Evolutionary conservation across 129 eudicot species (phyloP), one percentile per base, ranked within the genome.

Genomic region (Deinandra increscens): DNA sequence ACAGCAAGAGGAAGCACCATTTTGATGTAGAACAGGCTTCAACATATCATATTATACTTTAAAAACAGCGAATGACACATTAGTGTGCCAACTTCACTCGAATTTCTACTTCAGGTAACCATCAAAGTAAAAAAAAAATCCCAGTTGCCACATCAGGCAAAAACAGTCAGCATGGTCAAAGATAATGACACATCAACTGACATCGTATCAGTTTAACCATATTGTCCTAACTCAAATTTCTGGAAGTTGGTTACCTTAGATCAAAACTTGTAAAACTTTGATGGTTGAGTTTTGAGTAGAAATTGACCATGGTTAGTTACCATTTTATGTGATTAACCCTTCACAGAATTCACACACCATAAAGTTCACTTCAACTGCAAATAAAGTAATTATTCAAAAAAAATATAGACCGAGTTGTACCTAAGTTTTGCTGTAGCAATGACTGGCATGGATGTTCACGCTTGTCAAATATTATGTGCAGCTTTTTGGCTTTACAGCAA

Each of bases 381-480:
- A 60, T 53, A 36, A 33, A 54, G 70, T 60, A 61, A 39, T 38
- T 36, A 29, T 33, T 13, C 15, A 13, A 23, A 9, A 9, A 9
- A 7, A 38, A 13, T 2, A 22, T 45, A 74, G 49, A 41, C 45
- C 31, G 15, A 31, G 56, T 5, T 42, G 60, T 89, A 93, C 98
- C 98, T 61, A 93, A 84, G 69, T 93, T 93, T 77, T 93, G 96
- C 84, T 93, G 98, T 80, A 93, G 75, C 81, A 93, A 78, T 60
- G 95, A 86, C 79, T 89, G 96, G 29, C 86, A 75, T 60, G 96
- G 87, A 89, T 93, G 98, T 61, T 87, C 83, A 60, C 98, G 84
- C 84, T 85, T 89, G 88, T 93, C 98, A 80, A 84, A 87, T n/a
- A 93, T 83, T 63, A 93, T 66, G 71, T 85, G 98, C 74, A 89